Conservation (phyloP, 108 stramenopile species). For the Pseudonitzschia delicatissima region DNA sequence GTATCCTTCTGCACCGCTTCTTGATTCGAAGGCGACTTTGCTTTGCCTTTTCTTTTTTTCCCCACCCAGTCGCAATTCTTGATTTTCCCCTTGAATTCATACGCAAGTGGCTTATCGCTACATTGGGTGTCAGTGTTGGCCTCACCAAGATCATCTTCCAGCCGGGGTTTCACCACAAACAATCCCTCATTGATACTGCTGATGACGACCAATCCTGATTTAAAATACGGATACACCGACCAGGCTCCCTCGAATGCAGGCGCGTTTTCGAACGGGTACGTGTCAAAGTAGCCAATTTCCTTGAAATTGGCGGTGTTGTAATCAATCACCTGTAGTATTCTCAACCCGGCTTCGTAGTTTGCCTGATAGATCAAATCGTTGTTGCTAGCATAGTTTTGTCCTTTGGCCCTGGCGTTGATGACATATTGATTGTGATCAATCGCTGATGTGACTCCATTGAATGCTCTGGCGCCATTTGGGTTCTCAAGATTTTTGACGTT, state of each 20-base stretch:
- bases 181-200: slow-evolving; percentile 23
- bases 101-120: background rate
- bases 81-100: background rate
- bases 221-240: slow-evolving; percentile 40
- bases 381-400: no score
- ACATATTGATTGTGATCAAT: slow-evolving; percentile 47
- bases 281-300: slow-evolving; percentile 38
- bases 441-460: slow-evolving; percentile 7
- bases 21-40: background rate
- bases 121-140: background rate
- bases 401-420: background rate
- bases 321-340: slow-evolving; percentile 19
- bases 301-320: background rate
- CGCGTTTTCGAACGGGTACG: background rate
- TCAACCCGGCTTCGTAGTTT: slow-evolving; percentile 34
- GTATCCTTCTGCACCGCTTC: background rate
- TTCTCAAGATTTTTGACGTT: background rate
- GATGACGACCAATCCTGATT: slow-evolving; percentile 18
- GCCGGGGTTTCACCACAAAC: slow-evolving; percentile 12
- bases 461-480: background rate
- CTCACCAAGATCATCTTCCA: background rate
- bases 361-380: slow-evolving; percentile 26
- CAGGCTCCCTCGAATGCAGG: slow-evolving; percentile 25
- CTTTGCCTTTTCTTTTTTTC: background rate
- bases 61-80: background rate